Percentiles rank a stretch among this genome's conserved stretches.
Conservation (phyloP, 495 filamentous ascomycete genomes). For the Pyrenula massariospora region DNA sequence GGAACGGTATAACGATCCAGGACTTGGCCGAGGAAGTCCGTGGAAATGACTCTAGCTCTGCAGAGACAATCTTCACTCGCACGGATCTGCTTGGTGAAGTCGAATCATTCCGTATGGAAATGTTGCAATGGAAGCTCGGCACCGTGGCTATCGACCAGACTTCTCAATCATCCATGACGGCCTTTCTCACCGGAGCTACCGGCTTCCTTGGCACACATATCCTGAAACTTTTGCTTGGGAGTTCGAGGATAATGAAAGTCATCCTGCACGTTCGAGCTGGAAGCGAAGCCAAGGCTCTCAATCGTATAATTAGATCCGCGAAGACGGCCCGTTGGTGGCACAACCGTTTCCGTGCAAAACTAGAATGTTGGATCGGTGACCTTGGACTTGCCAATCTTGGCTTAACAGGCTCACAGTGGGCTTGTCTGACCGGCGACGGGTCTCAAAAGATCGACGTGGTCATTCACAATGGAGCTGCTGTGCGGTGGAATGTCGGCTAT, state of each 20-base stretch:
- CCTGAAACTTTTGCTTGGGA: slow-evolving; percentile 15
- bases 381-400: slow-evolving; percentile 52
- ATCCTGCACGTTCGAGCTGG: slow-evolving; percentile 58
- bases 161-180: slow-evolving; percentile 53
- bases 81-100: background rate
- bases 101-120: slow-evolving; percentile 55
- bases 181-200: slow-evolving; percentile 23
- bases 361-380: slow-evolving; percentile 39
- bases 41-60: background rate
- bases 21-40: slow-evolving; percentile 8
- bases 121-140: slow-evolving; percentile 68
- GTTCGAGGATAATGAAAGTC: slow-evolving; percentile 34
- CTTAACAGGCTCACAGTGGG: slow-evolving; percentile 20
- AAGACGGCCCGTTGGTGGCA: slow-evolving; percentile 15
- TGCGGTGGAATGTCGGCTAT: slow-evolving; percentile 29
- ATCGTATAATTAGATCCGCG: slow-evolving; percentile 35
- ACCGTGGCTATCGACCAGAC: slow-evolving; percentile 21
- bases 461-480: slow-evolving; percentile 67
- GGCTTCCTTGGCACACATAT: slow-evolving; percentile 23
- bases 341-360: slow-evolving; percentile 5
- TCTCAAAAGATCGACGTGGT: slow-evolving; percentile 48
- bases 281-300: slow-evolving; percentile 32
- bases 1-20: slow-evolving; percentile 13
- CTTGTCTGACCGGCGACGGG: slow-evolving; percentile 32
- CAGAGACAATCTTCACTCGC: background rate